These are phyloP conservation scores for Barbarea vulgaris DNA, from an alignment of 345 rosid genomes.

Conservation along the genomic window DNA sequence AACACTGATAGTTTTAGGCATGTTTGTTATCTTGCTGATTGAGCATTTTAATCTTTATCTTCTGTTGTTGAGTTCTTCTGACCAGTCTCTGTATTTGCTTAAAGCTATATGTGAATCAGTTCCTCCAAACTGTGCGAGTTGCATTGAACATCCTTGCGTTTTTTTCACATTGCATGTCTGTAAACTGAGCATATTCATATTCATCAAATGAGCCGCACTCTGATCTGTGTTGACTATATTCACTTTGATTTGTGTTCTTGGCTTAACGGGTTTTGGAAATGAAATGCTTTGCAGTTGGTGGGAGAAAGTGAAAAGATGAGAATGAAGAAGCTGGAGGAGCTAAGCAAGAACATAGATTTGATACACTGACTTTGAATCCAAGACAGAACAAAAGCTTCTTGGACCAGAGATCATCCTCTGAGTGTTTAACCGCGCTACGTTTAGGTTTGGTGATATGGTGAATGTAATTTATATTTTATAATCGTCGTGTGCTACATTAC, in stretches of 20 bases:
- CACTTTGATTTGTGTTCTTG: constrained; percentile 15
- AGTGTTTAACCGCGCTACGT: constrained; percentile 36
- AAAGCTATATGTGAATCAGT: background rate
- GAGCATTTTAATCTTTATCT: background rate
- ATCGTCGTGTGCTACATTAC: constrained; percentile 35
- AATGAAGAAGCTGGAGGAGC: constrained; percentile 93
- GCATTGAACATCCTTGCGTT: background rate
- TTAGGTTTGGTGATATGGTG: constrained; percentile 38
- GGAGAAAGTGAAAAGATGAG: constrained; percentile 84
- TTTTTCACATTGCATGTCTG: background rate
- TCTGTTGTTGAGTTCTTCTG: background rate
- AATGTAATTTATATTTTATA: constrained; percentile 41
- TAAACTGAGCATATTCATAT: constrained; percentile 7
- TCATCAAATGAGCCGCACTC: background rate
- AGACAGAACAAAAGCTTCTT: constrained; percentile 31
- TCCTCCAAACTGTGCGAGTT: constrained; percentile 9
- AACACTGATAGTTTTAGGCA: background rate
- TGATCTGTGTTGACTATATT: background rate
- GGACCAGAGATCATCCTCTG: constrained; percentile 31
- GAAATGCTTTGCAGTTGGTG: constrained; percentile 60
- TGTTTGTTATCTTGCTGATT: background rate
- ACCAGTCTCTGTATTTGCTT: constrained; percentile 1
- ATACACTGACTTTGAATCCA: constrained; percentile 43
- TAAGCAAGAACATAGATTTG: constrained; percentile 72
- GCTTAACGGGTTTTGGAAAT: background rate